Conservation (phyloP, 768 basidiomycete genomes). For the Rhodotorula graminis region DNA sequence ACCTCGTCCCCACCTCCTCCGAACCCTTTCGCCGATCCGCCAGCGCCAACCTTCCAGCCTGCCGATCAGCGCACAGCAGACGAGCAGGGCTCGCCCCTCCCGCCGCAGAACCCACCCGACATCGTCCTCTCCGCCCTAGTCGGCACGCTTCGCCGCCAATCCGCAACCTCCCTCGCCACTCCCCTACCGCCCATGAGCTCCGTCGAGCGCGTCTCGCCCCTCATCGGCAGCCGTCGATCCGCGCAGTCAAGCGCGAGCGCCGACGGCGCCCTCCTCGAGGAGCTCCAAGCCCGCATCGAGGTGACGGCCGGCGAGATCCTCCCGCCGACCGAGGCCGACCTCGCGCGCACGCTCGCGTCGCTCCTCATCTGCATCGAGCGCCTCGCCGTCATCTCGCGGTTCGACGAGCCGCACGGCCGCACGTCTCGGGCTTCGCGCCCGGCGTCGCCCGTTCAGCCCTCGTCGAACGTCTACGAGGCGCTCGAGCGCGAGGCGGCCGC, state of each 20-base stretch:
- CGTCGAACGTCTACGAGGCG: constrained; percentile 52
- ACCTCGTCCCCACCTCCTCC: constrained; percentile 13
- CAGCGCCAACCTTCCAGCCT: constrained; percentile 44
- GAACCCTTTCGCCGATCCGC: constrained; percentile 16
- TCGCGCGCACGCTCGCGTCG: constrained; percentile 65
- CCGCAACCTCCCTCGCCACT: constrained; percentile 14
- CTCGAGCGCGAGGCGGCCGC: constrained; percentile 66
- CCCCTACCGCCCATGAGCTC: constrained; percentile 46
- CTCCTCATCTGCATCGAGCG: constrained; percentile 66
- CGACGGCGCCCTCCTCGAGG: constrained; percentile 59
- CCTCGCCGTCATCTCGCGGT: constrained; percentile 50
- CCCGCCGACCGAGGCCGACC: constrained; percentile 54
- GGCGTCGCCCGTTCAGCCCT: constrained; percentile 15
- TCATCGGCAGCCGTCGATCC: constrained; percentile 57
- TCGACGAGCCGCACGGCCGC: constrained; percentile 20
- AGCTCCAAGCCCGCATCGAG: constrained; percentile 58
- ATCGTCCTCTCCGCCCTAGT: constrained; percentile 60
- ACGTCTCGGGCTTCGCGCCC: background rate
- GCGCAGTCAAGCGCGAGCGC: constrained; percentile 49
- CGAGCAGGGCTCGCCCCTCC: constrained; percentile 46
- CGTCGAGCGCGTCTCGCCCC: constrained; percentile 61
- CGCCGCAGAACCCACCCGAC: constrained; percentile 55
- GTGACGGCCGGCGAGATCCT: constrained; percentile 49
- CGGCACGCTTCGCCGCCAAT: constrained; percentile 56
- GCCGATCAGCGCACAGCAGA: too few relatives aligned